These are phyloP conservation scores for Daldinia caldariorum DNA, from an alignment of 495 filamentous ascomycete genomes.

Conservation along the genomic window DNA sequence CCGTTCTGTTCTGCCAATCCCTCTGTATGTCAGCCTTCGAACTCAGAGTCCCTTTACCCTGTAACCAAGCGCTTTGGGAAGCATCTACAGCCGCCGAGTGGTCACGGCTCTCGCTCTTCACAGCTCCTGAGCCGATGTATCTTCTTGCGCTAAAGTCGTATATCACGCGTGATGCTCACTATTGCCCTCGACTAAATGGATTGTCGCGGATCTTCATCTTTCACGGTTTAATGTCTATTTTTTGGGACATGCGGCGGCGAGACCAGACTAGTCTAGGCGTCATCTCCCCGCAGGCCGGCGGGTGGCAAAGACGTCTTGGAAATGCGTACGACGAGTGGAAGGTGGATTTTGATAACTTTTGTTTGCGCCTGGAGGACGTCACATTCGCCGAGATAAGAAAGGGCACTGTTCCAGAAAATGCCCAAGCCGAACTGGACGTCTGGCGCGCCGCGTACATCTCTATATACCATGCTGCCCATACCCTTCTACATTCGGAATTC, in stretches of 20 bases:
- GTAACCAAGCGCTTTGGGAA: constrained; percentile 60
- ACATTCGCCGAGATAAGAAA: constrained; percentile 45
- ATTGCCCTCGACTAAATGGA: constrained; percentile 56
- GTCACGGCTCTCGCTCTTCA: constrained; percentile 50
- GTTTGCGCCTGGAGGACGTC: constrained; percentile 43
- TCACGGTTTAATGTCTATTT: constrained; percentile 66
- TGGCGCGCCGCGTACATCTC: constrained; percentile 56
- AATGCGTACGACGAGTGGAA: constrained; percentile 65
- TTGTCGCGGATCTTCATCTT: constrained; percentile 60
- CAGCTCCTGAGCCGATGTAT: constrained; percentile 49
- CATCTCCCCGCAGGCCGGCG: constrained; percentile 52
- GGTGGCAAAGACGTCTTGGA: constrained; percentile 61
- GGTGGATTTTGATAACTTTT: constrained; percentile 61
- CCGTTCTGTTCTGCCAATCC: constrained; percentile 65
- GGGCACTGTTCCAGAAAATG: constrained; percentile 31
- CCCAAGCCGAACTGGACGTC: constrained; percentile 50
- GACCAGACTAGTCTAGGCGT: constrained; percentile 62
- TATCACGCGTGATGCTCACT: constrained; percentile 51
- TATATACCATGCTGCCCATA: constrained; percentile 62
- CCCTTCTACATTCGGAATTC: constrained; percentile 63
- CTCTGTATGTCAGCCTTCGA: constrained; percentile 69
- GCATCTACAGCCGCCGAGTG: constrained; percentile 60
- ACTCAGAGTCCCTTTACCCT: constrained; percentile 60
- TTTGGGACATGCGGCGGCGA: constrained; percentile 64
- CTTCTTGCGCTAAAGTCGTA: constrained; percentile 63